These are phyloP conservation scores for Pyronema domesticum DNA, from an alignment of 495 filamentous ascomycete genomes.

Conservation along the genomic window DNA sequence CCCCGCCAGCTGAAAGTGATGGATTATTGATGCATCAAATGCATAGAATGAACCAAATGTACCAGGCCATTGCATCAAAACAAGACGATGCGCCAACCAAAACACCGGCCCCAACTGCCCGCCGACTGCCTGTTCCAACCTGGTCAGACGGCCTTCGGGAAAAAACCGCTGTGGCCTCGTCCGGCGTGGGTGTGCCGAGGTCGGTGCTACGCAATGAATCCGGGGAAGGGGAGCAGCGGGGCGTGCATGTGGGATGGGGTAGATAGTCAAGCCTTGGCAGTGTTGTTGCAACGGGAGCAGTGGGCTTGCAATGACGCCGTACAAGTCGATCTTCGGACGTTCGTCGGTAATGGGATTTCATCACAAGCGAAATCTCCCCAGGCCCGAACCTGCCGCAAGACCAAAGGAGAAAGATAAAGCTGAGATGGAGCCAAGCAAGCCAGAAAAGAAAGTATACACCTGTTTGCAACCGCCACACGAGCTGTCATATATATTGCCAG, in stretches of 20 bases:
- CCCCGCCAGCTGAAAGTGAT: too few species aligned
- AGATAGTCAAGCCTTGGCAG: background rate
- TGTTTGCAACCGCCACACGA: too few species aligned
- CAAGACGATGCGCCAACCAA: too few species aligned
- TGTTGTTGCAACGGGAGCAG: background rate
- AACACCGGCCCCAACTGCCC: background rate
- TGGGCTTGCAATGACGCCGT: background rate
- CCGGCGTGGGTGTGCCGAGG: background rate
- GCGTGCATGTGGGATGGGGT: background rate
- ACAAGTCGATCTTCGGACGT: constrained; percentile 1
- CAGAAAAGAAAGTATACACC: too few species aligned
- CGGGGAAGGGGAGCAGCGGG: background rate
- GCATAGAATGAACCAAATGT: too few species aligned
- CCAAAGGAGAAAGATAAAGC: too few species aligned
- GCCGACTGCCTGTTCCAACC: background rate
- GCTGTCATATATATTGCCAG: too few species aligned
- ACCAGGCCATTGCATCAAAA: too few species aligned
- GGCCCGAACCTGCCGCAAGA: background rate
- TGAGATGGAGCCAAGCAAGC: too few species aligned
- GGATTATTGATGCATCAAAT: too few species aligned
- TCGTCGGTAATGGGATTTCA: background rate
- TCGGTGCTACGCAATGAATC: background rate
- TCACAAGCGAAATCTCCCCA: constrained; percentile 3
- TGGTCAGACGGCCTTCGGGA: background rate
- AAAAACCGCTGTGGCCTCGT: background rate